Evolutionary conservation across 2,329 filamentous ascomycete species (phyloP).

Genomic region (Trichoderma lentiforme): DNA sequence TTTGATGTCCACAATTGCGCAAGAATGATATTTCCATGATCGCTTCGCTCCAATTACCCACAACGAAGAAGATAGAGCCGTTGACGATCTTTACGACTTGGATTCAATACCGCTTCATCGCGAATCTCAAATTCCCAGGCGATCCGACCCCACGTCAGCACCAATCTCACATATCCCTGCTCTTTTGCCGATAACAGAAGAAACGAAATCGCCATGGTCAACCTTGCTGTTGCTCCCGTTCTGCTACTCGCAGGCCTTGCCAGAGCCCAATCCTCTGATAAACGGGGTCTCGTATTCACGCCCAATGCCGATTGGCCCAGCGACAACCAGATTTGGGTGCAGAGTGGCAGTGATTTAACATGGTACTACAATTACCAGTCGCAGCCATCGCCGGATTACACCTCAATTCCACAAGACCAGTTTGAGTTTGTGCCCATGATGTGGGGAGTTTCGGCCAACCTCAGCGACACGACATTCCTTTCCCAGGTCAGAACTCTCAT

Average conservation of each 20-base stretch:
- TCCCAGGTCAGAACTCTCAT: constrained; percentile 56
- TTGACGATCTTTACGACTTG: not conserved
- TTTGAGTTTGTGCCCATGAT: constrained; percentile 81
- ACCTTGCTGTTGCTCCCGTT: constrained; percentile 11
- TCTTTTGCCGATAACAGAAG: not conserved
- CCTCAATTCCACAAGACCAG: constrained; percentile 45
- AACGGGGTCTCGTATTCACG: constrained; percentile 72
- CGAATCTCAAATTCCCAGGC: not conserved
- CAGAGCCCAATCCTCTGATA: constrained; percentile 41
- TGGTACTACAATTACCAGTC: constrained; percentile 84
- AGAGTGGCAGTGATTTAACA: constrained; percentile 56
- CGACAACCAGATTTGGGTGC: constrained; percentile 66
- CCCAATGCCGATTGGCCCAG: constrained; percentile 49
- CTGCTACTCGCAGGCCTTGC: constrained; percentile 24
- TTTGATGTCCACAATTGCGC: not conserved
- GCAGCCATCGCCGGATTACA: constrained; percentile 52
- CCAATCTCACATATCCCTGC: not conserved
- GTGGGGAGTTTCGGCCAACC: constrained; percentile 57
- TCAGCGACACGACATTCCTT: constrained; percentile 58
- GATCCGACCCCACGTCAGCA: not conserved
- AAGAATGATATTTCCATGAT: not conserved
- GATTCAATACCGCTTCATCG: not conserved
- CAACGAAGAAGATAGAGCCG: not conserved
- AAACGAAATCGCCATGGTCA: not conserved
- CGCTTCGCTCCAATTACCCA: not conserved